Evolutionary conservation across 371 early-diverging fungal genomes (phyloP), one percentile per base, ranked within the genome.

Genomic region (Rhizomucor pusillus): DNA sequence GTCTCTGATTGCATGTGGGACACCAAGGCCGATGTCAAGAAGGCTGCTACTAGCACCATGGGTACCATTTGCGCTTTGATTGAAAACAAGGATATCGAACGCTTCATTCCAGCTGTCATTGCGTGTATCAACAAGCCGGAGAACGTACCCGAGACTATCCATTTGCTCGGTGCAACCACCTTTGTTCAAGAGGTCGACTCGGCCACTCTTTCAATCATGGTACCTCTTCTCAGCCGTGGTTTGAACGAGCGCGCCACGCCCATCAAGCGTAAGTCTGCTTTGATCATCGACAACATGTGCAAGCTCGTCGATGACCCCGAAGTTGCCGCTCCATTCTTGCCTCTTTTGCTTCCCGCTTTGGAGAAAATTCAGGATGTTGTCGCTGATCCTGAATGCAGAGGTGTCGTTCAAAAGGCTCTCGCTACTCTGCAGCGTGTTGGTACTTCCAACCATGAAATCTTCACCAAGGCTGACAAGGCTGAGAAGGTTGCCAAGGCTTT

Each of bases 231-330:
- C 52, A 59, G 69, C 58, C 88, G 90, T 79, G 92, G 90, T 79
- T 73, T 91, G 29, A 67, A 73, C 47, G 86, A 83, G 63, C 74
- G 84, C 48, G 63, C 69, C 25, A 83, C 84, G 40, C 59, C 83
- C 48, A 82, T 86, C 59, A 77, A 88, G 60, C 90, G 92, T 78
- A 88, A 89, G 68, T 75, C 89, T 57, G 85, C 90, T 51, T 83
- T 91, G 69, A 91, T 91, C 59, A 88, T 91, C 47, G 88, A 88
- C 64, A 92, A 92, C 77, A 83, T 92, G 84, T 90, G 84, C 69
- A 90, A 90, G 75, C 80, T 92, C 25, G 90, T 90, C 45, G 78
- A 84, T 54, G 82, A 88, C 62, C 90, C 92, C 43, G 79, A 77
- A 37, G 86, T 88, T 39, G 90, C 90, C 46, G 86, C 82, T 29